phyloP scores from a whole-genome alignment of 2,329 filamentous ascomycete species.

The Nigrograna mackinnonii region DNA sequence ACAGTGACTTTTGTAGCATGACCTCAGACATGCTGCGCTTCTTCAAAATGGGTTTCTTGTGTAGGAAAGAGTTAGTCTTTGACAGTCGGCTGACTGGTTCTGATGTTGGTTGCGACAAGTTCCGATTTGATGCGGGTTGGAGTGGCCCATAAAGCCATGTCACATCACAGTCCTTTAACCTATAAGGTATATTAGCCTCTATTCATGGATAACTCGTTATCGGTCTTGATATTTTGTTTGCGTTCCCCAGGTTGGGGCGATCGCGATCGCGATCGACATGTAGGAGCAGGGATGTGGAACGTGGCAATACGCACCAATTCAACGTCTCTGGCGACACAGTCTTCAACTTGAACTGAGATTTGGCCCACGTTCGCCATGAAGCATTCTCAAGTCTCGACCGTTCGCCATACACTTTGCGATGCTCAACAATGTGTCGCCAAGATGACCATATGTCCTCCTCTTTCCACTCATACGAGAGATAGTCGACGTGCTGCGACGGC shows the following conservation, averaged over 20 bases:
- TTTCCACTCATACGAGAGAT: conserved; percentile 88
- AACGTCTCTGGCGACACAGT: conserved; percentile 90
- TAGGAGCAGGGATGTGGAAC: conserved; percentile 22
- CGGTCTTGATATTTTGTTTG: background rate
- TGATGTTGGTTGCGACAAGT: conserved; percentile 51
- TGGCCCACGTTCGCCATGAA: conserved; percentile 96
- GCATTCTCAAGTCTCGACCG: conserved; percentile 87
- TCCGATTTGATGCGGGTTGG: conserved; percentile 69
- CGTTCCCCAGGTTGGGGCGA: too few relatives aligned
- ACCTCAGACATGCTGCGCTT: conserved; percentile 96
- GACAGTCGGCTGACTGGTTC: conserved; percentile 60
- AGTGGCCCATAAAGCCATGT: conserved; percentile 97
- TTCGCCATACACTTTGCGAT: conserved; percentile 78
- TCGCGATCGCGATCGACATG: conserved; percentile 28
- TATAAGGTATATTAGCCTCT: conserved; percentile 47
- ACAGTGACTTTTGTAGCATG: conserved; percentile 88
- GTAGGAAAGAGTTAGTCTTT: conserved; percentile 67
- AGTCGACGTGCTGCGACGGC: conserved; percentile 90
- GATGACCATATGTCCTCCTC: conserved; percentile 98
- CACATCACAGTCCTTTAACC: conserved; percentile 96
- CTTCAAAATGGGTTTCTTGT: conserved; percentile 90
- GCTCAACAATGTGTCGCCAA: conserved; percentile 89
- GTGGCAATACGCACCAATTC: conserved; percentile 73
- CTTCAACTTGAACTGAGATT: conserved; percentile 82
- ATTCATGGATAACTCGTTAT: too few relatives aligned